phyloP scores from a whole-genome alignment of 352 stramenopile species.

The Phytophthora fragariaefolia region DNA sequence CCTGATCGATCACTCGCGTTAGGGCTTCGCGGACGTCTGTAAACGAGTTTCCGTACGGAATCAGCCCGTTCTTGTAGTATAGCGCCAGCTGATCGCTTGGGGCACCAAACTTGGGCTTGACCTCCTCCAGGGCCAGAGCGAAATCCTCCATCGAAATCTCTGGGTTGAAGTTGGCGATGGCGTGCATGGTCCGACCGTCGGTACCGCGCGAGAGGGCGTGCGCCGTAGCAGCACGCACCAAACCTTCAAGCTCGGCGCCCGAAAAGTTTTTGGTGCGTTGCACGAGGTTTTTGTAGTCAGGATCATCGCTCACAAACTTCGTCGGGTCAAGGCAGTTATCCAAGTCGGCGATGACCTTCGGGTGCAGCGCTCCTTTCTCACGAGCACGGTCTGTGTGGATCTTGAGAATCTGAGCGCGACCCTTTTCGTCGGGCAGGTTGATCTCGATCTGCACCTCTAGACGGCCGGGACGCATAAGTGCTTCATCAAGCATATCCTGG shows the following conservation, averaged over 20 bases:
- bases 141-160: constrained; percentile 95
- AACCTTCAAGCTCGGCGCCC: constrained; percentile 98
- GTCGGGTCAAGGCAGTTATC: constrained; percentile 74
- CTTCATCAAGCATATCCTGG: constrained; percentile 94
- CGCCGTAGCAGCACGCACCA: constrained; percentile 95
- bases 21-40: constrained; percentile 93
- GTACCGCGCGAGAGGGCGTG: constrained; percentile 86
- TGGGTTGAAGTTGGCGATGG: constrained; percentile 77
- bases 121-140: constrained; percentile 93
- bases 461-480: constrained; percentile 97
- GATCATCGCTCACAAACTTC: constrained; percentile 68
- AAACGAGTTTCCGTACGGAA: constrained; percentile 96
- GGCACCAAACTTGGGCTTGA: constrained; percentile 98
- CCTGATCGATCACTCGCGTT: constrained; percentile 95
- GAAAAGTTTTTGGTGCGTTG: constrained; percentile 99
- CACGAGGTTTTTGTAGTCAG: constrained; percentile 91
- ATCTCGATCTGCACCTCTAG: constrained; percentile 99
- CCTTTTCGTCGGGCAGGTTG: constrained; percentile 95
- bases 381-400: constrained; percentile 96
- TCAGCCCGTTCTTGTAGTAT: constrained; percentile 97
- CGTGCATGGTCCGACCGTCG: constrained; percentile 86
- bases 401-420: constrained; percentile 97
- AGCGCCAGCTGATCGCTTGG: constrained; percentile 94
- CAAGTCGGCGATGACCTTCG: constrained; percentile 77
- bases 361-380: constrained; percentile 75